These are phyloP conservation scores for Fagus sylvatica DNA, from an alignment of 306 rosid genomes.

Conservation along the genomic window DNA sequence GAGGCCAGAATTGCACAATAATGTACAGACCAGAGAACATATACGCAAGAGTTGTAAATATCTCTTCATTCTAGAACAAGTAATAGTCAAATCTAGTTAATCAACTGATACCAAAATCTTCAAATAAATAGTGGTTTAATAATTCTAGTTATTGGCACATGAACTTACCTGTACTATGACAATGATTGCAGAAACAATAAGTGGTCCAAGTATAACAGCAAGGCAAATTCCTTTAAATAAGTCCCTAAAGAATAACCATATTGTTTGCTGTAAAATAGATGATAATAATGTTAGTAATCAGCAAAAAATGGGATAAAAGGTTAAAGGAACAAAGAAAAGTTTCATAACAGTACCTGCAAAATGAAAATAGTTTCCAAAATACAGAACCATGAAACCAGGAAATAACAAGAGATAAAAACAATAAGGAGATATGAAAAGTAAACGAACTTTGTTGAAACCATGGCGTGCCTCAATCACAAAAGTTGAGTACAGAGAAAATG, in stretches of 20 bases:
- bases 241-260: constrained; percentile 89
- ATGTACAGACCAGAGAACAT: constrained; percentile 13
- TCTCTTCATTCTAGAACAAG: constrained; percentile 9
- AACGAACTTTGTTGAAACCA: constrained; percentile 85
- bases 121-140: constrained; percentile 10
- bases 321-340: not conserved
- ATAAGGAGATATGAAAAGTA: constrained; percentile 9
- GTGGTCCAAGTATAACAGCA: constrained; percentile 74
- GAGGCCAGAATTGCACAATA: not conserved
- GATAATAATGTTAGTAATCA: constrained; percentile 27
- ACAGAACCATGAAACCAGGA: constrained; percentile 10
- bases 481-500: constrained; percentile 92
- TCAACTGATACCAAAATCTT: constrained; percentile 15
- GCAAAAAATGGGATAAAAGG: constrained; percentile 8
- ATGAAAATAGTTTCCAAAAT: constrained; percentile 20
- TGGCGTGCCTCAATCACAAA: constrained; percentile 96
- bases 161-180: constrained; percentile 76
- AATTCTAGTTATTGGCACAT: not conserved
- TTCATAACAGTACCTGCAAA: constrained; percentile 1
- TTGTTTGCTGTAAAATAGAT: constrained; percentile 76
- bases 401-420: constrained; percentile 7
- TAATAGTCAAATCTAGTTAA: not conserved
- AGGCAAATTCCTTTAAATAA: constrained; percentile 77
- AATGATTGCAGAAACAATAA: constrained; percentile 89
- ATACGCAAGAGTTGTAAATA: constrained; percentile 17